These are phyloP conservation scores for Cucumis hystrix DNA, from an alignment of 306 rosid genomes.

Conservation along the genomic window DNA sequence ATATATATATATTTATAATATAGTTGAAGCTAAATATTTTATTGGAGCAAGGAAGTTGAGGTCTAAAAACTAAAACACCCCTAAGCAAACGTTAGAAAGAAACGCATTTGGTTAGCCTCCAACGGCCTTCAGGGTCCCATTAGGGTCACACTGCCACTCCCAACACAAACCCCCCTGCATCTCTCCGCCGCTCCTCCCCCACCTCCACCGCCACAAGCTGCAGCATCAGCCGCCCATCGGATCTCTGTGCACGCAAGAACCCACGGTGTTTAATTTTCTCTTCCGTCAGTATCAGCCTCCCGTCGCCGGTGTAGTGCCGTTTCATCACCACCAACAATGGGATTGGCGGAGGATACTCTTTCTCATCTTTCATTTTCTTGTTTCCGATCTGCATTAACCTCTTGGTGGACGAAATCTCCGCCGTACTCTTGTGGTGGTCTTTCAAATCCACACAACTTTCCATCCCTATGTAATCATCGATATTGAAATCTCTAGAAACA, in stretches of 20 bases:
- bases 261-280: conserved; percentile 51
- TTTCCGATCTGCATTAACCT: neutral
- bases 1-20: too few species aligned
- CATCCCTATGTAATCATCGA: conserved; percentile 36
- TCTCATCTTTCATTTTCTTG: neutral
- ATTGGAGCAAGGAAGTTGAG: too few species aligned
- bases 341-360: conserved; percentile 52
- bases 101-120: neutral
- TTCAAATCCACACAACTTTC: conserved; percentile 50
- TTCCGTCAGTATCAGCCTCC: conserved; percentile 46
- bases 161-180: conserved; percentile 16
- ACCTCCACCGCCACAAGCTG: conserved; percentile 38
- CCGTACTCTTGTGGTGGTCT: neutral
- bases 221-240: conserved; percentile 59
- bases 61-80: too few species aligned
- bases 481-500: neutral
- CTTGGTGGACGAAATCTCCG: neutral
- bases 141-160: conserved; percentile 12
- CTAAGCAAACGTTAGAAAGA: too few species aligned
- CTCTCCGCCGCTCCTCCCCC: neutral
- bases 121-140: neutral
- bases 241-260: conserved; percentile 46
- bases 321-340: conserved; percentile 41
- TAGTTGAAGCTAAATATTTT: too few species aligned
- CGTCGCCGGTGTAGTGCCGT: conserved; percentile 46